phyloP scores from a whole-genome alignment of 768 basidiomycete genomes.

The Chalciporus sphaerocephalus region DNA sequence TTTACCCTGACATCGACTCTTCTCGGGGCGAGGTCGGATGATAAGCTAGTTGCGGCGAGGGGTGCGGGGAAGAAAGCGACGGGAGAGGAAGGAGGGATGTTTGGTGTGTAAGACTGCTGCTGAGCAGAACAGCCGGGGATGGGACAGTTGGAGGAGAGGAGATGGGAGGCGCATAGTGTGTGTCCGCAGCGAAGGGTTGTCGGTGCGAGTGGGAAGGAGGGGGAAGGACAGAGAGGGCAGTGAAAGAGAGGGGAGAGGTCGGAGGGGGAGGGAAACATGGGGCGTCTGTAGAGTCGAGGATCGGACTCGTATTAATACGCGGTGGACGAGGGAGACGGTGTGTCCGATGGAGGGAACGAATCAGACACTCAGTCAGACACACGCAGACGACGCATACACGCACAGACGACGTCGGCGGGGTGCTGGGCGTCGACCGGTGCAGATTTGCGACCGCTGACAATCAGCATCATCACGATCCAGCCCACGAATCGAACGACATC shows the following conservation, averaged over 20 bases:
- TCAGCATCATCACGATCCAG: slow-evolving; percentile 26
- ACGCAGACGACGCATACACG: slow-evolving; percentile 7
- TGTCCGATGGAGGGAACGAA: slow-evolving; percentile 18
- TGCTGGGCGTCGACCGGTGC: slow-evolving; percentile 10
- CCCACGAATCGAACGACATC: slow-evolving; percentile 25
- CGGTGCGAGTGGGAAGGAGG: slow-evolving; percentile 39
- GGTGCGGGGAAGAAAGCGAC: slow-evolving; percentile 36
- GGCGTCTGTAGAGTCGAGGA: background rate
- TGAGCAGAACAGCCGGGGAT: slow-evolving; percentile 32
- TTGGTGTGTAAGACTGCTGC: slow-evolving; percentile 23
- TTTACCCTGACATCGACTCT: slow-evolving; percentile 53
- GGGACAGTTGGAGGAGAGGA: slow-evolving; percentile 32
- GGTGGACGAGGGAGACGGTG: background rate
- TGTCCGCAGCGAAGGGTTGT: slow-evolving; percentile 78
- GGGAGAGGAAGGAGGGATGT: slow-evolving; percentile 40
- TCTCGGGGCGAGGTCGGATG: background rate
- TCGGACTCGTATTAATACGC: slow-evolving; percentile 8
- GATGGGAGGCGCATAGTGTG: slow-evolving; percentile 65
- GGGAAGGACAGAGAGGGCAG: slow-evolving; percentile 52
- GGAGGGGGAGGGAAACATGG: slow-evolving; percentile 22
- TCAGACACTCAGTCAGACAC: slow-evolving; percentile 18
- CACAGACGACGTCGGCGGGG: slow-evolving; percentile 27
- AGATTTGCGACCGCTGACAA: background rate
- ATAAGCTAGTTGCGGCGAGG: slow-evolving; percentile 12
- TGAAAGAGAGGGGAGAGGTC: slow-evolving; percentile 38